phyloP scores from a whole-genome alignment of 2,329 filamentous ascomycete genomes.

The Emmonsia crescens region DNA sequence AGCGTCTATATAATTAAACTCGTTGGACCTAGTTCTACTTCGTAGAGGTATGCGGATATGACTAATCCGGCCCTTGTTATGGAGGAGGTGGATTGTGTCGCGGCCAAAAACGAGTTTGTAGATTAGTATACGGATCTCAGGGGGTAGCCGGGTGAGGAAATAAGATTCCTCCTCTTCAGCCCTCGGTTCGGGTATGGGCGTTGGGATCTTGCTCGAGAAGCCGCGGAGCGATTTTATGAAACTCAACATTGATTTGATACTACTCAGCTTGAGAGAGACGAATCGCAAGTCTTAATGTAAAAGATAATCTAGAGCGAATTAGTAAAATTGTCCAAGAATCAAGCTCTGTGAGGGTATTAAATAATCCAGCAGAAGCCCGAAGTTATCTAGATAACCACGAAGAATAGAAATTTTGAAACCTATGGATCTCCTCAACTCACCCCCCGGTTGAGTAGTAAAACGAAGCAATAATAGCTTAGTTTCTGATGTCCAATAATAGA shows the following conservation, averaged over 20 bases:
- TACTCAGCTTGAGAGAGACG: background rate
- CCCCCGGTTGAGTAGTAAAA: too few species aligned
- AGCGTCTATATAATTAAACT: background rate
- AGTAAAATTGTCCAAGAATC: background rate
- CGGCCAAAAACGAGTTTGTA: background rate
- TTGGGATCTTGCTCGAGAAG: background rate
- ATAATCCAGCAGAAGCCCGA: too few species aligned
- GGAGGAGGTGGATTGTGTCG: constrained; percentile 1
- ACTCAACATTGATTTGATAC: background rate
- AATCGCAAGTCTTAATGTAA: background rate
- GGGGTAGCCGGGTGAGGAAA: background rate
- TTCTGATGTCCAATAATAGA: background rate
- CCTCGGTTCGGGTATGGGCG: background rate
- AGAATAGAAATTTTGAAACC: background rate
- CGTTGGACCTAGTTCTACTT: background rate
- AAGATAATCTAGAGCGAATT: background rate
- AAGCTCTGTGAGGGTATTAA: background rate
- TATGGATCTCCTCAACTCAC: too few species aligned
- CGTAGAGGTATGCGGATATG: background rate
- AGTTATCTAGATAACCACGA: too few species aligned
- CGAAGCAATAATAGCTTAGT: background rate
- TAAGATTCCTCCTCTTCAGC: background rate
- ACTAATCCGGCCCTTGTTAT: background rate
- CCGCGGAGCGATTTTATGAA: background rate
- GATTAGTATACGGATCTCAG: background rate